Percentiles rank a stretch among this genome's conserved stretches.
These are phyloP conservation scores for Colletotrichum spaethianum DNA, from an alignment of 2,329 filamentous ascomycete genomes.

Conservation along the genomic window DNA sequence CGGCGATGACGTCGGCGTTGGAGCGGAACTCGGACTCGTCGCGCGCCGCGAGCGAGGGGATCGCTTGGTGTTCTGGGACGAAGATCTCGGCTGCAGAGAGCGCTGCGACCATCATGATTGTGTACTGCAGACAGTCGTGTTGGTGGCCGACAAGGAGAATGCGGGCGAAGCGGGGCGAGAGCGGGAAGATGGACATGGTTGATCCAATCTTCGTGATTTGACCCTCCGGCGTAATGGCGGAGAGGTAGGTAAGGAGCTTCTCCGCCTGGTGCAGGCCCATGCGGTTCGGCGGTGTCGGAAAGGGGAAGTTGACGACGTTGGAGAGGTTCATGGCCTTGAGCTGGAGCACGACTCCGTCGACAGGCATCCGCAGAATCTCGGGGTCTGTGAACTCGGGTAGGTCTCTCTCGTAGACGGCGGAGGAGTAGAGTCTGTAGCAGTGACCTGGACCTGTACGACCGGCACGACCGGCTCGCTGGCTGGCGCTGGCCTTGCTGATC, in stretches of 20 bases:
- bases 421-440: conserved; percentile 95
- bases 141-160: conserved; percentile 92
- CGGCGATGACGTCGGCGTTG: conserved; percentile 78
- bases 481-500: conserved; percentile 97
- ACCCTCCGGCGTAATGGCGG: conserved; percentile 80
- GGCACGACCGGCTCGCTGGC: conserved; percentile 91
- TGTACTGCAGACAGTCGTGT: conserved; percentile 86
- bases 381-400: conserved; percentile 90
- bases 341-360: conserved; percentile 93
- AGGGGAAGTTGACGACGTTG: conserved; percentile 93
- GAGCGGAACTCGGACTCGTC: conserved; percentile 67
- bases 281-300: conserved; percentile 89
- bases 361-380: conserved; percentile 90
- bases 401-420: conserved; percentile 91
- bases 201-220: conserved; percentile 84
- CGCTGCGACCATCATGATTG: conserved; percentile 89
- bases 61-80: conserved; percentile 83
- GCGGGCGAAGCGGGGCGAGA: conserved; percentile 90
- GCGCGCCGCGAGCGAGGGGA: conserved; percentile 68
- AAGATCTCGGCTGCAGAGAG: conserved; percentile 92
- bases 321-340: conserved; percentile 95
- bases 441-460: conserved; percentile 96
- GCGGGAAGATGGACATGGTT: conserved; percentile 89
- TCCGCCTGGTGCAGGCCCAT: conserved; percentile 86
- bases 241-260: conserved; percentile 86